A percentile compares a stretch with the other conserved stretches of the same genome.
Conservation (phyloP, 2,329 filamentous ascomycete species). For the Fusarium nygamai region DNA sequence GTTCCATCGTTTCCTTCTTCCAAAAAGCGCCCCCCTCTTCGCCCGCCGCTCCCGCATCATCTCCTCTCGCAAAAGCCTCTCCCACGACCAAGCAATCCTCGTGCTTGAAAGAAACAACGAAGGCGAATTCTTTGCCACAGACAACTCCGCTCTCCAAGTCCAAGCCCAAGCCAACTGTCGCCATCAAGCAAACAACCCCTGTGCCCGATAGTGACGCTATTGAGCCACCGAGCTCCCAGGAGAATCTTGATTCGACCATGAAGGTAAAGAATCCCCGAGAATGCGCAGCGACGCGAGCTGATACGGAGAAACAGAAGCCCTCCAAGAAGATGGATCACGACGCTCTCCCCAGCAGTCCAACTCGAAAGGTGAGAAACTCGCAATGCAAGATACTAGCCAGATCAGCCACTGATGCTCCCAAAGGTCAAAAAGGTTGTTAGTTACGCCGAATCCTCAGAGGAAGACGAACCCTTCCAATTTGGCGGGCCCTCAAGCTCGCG, state of each 20-base stretch:
- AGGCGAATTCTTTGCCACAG: constrained; percentile 54
- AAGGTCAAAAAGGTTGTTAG: constrained; percentile 70
- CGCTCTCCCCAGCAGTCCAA: constrained; percentile 70
- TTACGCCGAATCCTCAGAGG: constrained; percentile 87
- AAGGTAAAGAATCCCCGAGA: constrained; percentile 35
- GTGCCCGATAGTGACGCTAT: constrained; percentile 82
- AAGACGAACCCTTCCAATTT: constrained; percentile 75
- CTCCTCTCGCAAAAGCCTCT: constrained; percentile 47
- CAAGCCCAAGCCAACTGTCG: constrained; percentile 45
- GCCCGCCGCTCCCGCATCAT: constrained; percentile 47
- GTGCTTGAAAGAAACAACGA: constrained; percentile 54
- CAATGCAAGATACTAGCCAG: too few species aligned
- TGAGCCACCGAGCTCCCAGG: constrained; percentile 74
- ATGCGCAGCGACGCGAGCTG: constrained; percentile 42
- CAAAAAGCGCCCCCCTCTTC: constrained; percentile 52
- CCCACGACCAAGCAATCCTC: constrained; percentile 46
- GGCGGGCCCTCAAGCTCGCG: constrained; percentile 52
- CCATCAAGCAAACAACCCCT: constrained; percentile 66
- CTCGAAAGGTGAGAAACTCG: constrained; percentile 71
- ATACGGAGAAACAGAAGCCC: constrained; percentile 53
- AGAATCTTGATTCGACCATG: constrained; percentile 60
- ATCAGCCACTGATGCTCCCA: not conserved
- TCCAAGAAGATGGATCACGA: constrained; percentile 36
- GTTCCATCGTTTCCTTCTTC: constrained; percentile 57
- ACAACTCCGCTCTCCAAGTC: constrained; percentile 53